These are phyloP conservation scores for Phyllosticta capitalensis DNA, from an alignment of 2,329 filamentous ascomycete species.

Conservation along the genomic window DNA sequence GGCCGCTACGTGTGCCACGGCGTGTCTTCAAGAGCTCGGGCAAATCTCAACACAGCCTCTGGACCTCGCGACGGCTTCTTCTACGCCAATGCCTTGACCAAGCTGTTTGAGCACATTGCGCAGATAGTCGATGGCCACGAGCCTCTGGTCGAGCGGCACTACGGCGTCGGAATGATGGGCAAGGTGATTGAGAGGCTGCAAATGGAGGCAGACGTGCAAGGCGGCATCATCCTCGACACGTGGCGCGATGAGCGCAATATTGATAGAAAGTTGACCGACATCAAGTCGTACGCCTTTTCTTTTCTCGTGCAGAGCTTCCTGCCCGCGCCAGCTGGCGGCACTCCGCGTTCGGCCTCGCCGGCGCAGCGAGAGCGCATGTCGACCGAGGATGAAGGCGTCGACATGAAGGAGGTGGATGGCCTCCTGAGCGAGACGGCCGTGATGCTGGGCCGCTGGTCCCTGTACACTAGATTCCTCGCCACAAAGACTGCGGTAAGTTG, in stretches of 20 bases:
- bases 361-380: constrained; percentile 41
- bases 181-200: constrained; percentile 88
- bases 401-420: constrained; percentile 92
- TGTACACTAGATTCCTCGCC: constrained; percentile 83
- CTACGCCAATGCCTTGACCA: constrained; percentile 82
- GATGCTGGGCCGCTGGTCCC: constrained; percentile 88
- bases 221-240: constrained; percentile 88
- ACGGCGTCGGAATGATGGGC: constrained; percentile 86
- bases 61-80: constrained; percentile 70
- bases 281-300: constrained; percentile 95
- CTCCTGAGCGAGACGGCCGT: constrained; percentile 78
- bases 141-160: constrained; percentile 83
- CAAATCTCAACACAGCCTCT: constrained; percentile 64
- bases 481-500: constrained; percentile 68
- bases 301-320: constrained; percentile 94
- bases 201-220: constrained; percentile 90
- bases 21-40: constrained; percentile 73
- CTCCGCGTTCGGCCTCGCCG: constrained; percentile 65
- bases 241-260: constrained; percentile 86
- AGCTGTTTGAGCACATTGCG: constrained; percentile 93
- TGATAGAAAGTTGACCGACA: constrained; percentile 80
- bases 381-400: constrained; percentile 84
- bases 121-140: constrained; percentile 93
- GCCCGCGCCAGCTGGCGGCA: constrained; percentile 53
- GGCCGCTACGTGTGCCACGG: constrained; percentile 93